Evolutionary conservation across 208 protist genomes (phyloP), one percentile per base, ranked within the genome.

Genomic region (Acanthamoeba polyphaga): DNA sequence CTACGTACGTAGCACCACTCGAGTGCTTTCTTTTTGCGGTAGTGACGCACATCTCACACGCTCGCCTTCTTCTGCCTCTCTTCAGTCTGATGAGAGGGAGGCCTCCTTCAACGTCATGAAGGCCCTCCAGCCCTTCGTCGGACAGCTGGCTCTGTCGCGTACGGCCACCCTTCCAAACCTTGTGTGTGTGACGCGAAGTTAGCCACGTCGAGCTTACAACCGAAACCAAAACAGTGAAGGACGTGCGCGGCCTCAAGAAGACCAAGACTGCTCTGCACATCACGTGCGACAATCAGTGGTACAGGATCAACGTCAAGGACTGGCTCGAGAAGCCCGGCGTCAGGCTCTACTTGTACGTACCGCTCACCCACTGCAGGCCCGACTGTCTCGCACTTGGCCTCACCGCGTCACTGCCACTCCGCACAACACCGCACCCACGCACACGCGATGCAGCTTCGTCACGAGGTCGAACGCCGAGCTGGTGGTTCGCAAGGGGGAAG

Each of bases 221-320:
- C 38, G 1, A 8, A 13, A 76, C 46, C 70, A 0, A 0, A 24
- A 17, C 74, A 82, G 74, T 82, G 34, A 46, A 82, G 74, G 74
- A 82, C 74, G 46, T 53, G 2, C 74, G 74, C 38, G 74, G 74
- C 34, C 22, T 82, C 24, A 82, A 82, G 74, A 82, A 53, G 46
- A 82, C 74, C 32, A 82, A 29, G 74, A 15, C 32, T 15, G 3
- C 22, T 8, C 74, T 82, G 4, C 7, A 82, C 74, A 46, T 82
- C 46, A 53, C 46, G 7, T 82, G 74, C 43, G 74, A 82, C 74
- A 82, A 82, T 27, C 74, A 82, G 74, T 82, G 74, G 74, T 82
- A 82, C 46, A 27, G 19, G n/a, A 10, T 82, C 43, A 55, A 13
- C 46, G 1, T 82, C 38, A 46, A 51, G 34, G 74, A 82, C 32